Conservation (phyloP, 164 flowering plant genomes). For the Protea cynaroides region DNA sequence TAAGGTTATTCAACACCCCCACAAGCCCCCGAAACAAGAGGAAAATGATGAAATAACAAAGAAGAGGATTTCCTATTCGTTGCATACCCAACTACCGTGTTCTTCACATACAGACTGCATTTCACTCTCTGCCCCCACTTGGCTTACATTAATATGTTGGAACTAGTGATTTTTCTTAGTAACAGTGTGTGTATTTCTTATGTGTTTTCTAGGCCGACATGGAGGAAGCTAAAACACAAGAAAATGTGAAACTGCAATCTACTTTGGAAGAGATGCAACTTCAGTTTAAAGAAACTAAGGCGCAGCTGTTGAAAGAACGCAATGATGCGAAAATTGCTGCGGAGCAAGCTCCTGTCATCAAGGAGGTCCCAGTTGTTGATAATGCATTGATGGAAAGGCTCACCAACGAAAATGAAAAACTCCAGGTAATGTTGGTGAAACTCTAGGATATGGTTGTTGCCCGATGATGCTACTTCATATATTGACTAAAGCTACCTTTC, state of each 20-base stretch:
- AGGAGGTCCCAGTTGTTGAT: slow-evolving; percentile 79
- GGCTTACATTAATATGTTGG: no score
- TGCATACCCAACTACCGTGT: no score
- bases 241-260: slow-evolving; percentile 70
- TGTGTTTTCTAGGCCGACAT: slow-evolving; percentile 54
- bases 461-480: background rate
- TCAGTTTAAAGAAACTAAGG: slow-evolving; percentile 77
- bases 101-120: no score
- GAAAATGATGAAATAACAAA: no score
- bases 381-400: slow-evolving; percentile 58
- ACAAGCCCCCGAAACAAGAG: no score
- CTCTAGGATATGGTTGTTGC: background rate
- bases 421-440: slow-evolving; percentile 43
- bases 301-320: slow-evolving; percentile 27
- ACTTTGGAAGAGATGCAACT: slow-evolving; percentile 73
- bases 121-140: no score
- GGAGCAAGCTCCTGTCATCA: slow-evolving; percentile 44
- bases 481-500: background rate
- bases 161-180: background rate
- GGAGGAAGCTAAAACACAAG: slow-evolving; percentile 88
- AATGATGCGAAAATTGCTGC: slow-evolving; percentile 51
- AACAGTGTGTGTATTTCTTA: background rate
- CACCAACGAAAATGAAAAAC: slow-evolving; percentile 74
- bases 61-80: no score
- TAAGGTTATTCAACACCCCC: no score